Evolutionary conservation across 2,329 filamentous ascomycete genomes (phyloP).

Genomic region (Aureobasidium melanogenum): DNA sequence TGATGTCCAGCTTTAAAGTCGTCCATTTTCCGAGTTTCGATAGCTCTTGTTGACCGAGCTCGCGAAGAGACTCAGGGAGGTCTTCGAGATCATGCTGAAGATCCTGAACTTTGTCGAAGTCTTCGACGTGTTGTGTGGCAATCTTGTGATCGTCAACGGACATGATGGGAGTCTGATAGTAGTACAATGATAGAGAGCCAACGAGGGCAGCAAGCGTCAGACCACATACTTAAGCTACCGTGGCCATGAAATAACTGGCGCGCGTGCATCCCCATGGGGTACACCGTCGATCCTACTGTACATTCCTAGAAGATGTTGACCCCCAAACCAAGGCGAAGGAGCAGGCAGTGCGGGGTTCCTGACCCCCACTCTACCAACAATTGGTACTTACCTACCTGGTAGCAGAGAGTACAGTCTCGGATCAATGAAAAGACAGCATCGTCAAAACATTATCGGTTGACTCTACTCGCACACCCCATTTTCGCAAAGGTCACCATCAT

Average conservation of each 20-base stretch:
- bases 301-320: not conserved
- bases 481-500: constrained; percentile 15
- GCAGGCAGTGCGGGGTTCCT: not conserved
- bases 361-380: not conserved
- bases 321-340: not conserved
- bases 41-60: not conserved
- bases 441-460: no score
- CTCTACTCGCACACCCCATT: not conserved
- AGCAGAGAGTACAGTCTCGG: not conserved
- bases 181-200: not conserved
- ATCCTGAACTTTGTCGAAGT: not conserved
- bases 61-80: not conserved
- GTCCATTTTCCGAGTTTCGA: not conserved
- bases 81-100: not conserved
- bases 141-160: not conserved
- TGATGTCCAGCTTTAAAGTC: not conserved
- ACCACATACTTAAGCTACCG: not conserved
- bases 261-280: constrained; percentile 6
- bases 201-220: not conserved
- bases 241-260: not conserved
- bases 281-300: not conserved
- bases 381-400: not conserved
- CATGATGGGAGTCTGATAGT: not conserved
- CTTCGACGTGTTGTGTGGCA: not conserved
- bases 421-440: not conserved